Evolutionary conservation across 441 rosid species (phyloP), one percentile per base, ranked within the genome.

Genomic region (Geranium incanum): DNA sequence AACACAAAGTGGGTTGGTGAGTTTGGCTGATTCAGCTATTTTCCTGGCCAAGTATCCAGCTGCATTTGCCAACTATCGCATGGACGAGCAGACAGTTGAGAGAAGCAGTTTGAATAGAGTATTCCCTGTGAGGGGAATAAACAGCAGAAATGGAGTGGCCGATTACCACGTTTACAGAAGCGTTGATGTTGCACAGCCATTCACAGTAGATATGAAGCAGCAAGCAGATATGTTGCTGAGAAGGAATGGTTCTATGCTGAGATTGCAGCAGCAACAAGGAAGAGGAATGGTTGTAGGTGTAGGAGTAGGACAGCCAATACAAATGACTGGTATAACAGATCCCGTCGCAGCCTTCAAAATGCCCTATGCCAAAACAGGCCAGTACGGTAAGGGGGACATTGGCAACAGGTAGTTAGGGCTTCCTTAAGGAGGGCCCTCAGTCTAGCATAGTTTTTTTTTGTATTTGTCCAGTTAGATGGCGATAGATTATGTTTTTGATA

Each of bases 1-100:
- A 78, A 86, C 89, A 45, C 97, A 85, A 72, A 88, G 92, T 11
- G 91, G 91, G 73, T 81, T 84, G 78, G 70, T 93, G 52, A 79
- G 95, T 48, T 73, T 89, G 72, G 92, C 97, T 0, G 90, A 92
- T 74, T 89, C 95, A 0, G 79, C 91, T 11, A 72, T 81, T 59
- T 78, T 88, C 36, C 71, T 92, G 74, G 74, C 97, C 21, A 86
- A 86, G 76, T 89, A 85, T 82, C 96, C 98, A 3, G 89, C 88
- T 43, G 92, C 97, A 62, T 88, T 88, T 62, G 62, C 81, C 70
- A 84, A 71, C 68, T 81, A 73, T 71, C 75, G 81, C 2, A 62
- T 82, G 77, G 83, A 82, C 69, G 89, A 81, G 79, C 86, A 79
- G 19, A 73, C 80, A 4, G 78, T 68, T 68, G 73, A 71, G 68